Base-by-base conservation (phyloP, 1,284 basidiomycete genomes). In the Ceratorhiza oryzae-sativae region DNA sequence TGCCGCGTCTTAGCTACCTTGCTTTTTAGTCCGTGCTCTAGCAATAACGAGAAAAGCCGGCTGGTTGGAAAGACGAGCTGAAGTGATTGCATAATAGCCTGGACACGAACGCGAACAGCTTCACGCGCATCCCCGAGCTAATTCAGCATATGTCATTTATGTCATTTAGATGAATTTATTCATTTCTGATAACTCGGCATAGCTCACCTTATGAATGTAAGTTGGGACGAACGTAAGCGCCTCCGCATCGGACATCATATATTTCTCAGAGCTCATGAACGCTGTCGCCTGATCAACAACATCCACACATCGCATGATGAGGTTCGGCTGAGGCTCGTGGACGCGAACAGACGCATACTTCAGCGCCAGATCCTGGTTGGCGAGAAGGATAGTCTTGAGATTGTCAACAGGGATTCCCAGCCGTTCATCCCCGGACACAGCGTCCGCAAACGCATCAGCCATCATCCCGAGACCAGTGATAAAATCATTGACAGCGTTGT, bases 291-390 rank as follows among this genome's bases (percentile, higher is more conserved):
- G 85, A 75, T 94, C 92, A 27, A 97, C 85, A 30, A 95, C 87
- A 74, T 99, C 97, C 75, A 99, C 82, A 78, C 94, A 96, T 79
- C 93, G 94, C 60, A 93, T 88, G 10, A 91, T 86, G 27, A 98
- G 84, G 78, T 95, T 97, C 5, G 97, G 95, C 79, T 97, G 97
- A 72, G 96, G 93, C 80, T 97, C 94, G 75, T 97, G 90, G 48
- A 92, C 86, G 75, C 95, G 92, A 75, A 99, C 86, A 0, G 95
- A 96, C 20, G 92, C 87, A 77, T 99, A 99, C 85, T 98, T 98
- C 79, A 99, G 84, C 1, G 94, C 88, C 41, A 99, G 84, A 79
- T 99, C 97, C 56, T 94, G 88, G 79, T 97, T 98, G 36, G 94
- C 93, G 32, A 97, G 78, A 72, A 94, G 90, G n/a, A 93, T 83